These are phyloP conservation scores for Gaeumannomyces sp. DNA, from an alignment of 2,329 filamentous ascomycete species.

Conservation along the genomic window DNA sequence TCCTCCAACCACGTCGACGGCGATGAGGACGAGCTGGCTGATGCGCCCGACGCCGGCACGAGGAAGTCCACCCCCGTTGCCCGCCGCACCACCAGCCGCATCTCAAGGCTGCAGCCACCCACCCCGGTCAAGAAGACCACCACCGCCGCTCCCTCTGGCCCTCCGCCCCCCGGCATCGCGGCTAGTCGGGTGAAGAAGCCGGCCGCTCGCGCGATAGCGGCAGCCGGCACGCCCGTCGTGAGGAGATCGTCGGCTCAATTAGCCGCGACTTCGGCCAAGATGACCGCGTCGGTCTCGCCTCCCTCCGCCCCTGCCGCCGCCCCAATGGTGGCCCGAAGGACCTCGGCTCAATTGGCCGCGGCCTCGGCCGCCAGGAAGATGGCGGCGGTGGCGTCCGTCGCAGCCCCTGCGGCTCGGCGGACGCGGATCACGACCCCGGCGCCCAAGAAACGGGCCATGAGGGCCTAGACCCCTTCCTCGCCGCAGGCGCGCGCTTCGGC, in stretches of 20 bases:
- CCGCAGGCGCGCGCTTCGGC: not conserved
- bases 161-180: not conserved
- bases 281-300: slow-evolving; percentile 9
- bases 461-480: not conserved
- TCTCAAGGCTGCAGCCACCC: not conserved
- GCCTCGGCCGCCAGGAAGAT: slow-evolving; percentile 7
- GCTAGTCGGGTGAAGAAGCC: not conserved
- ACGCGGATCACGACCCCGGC: slow-evolving; percentile 18
- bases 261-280: slow-evolving; percentile 10
- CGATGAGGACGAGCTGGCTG: slow-evolving; percentile 10
- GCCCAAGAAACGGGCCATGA: slow-evolving; percentile 15
- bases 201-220: not conserved
- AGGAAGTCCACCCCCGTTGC: too few relatives aligned
- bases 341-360: slow-evolving; percentile 10
- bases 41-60: too few relatives aligned
- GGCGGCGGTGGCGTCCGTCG: not conserved
- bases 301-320: slow-evolving; percentile 14
- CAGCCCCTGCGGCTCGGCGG: slow-evolving; percentile 12
- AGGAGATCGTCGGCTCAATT: slow-evolving; percentile 12
- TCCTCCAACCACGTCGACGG: not conserved
- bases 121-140: slow-evolving; percentile 8
- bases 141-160: not conserved
- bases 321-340: slow-evolving; percentile 13
- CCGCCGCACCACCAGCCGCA: not conserved
- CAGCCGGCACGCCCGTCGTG: not conserved